These are phyloP conservation scores for Toxoplasma gondii DNA, from an alignment of 169 alveolate genomes.

Conservation along the genomic window DNA sequence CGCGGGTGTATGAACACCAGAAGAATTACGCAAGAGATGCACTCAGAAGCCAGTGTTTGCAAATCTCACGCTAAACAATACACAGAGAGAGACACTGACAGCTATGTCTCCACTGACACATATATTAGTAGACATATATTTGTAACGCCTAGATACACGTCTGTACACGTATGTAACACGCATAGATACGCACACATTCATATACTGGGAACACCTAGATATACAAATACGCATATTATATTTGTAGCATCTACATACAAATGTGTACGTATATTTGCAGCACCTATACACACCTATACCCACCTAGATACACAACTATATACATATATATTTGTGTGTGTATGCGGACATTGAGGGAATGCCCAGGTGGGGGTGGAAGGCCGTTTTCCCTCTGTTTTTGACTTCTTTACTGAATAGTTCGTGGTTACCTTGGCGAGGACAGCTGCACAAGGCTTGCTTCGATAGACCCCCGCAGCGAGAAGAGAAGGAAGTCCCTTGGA, in stretches of 20 bases:
- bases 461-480: conserved; percentile 20
- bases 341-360: no score
- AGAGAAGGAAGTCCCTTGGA: neutral
- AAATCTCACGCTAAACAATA: neutral
- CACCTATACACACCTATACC: neutral
- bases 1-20: neutral
- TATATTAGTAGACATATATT: no score
- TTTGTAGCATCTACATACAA: neutral
- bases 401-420: no score
- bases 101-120: no score
- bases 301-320: neutral
- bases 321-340: neutral
- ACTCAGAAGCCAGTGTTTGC: neutral
- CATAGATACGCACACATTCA: no score
- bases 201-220: no score
- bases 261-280: neutral
- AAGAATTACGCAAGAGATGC: neutral
- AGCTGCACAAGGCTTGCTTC: conserved; percentile 19
- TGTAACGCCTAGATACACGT: no score
- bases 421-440: conserved; percentile 32
- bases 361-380: no score
- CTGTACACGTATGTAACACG: no score
- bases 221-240: no score
- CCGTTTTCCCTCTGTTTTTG: no score
- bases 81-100: neutral